phyloP scores from a whole-genome alignment of 1,139 yeast genomes.

The Suhomyces chickasaworum region DNA sequence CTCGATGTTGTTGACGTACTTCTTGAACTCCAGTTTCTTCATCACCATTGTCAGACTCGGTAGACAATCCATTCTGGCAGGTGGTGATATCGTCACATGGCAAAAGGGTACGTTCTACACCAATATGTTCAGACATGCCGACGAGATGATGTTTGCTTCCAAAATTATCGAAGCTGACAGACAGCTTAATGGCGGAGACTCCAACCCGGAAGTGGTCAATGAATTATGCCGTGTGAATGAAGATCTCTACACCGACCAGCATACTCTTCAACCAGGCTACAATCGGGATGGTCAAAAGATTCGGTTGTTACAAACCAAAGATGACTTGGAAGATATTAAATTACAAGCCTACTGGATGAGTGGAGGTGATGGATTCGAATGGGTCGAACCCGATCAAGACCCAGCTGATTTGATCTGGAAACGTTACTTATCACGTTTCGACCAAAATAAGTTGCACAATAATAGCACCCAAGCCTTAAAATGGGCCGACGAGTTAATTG shows the following conservation, averaged over 20 bases:
- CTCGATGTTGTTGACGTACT: constrained; percentile 64
- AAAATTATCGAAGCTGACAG: constrained; percentile 68
- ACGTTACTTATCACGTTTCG: constrained; percentile 30
- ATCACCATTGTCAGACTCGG: constrained; percentile 62
- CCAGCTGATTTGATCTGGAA: constrained; percentile 70
- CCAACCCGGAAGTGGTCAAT: constrained; percentile 36
- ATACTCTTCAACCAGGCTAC: constrained; percentile 36
- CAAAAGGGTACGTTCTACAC: constrained; percentile 65
- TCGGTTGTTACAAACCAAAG: constrained; percentile 43
- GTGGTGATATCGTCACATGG: constrained; percentile 64
- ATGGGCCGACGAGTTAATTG: constrained; percentile 28
- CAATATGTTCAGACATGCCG: constrained; percentile 67
- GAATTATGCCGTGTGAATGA: constrained; percentile 42
- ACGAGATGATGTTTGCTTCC: constrained; percentile 68
- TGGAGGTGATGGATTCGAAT: constrained; percentile 75
- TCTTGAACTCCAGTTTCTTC: constrained; percentile 62
- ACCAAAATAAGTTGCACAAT: constrained; percentile 21
- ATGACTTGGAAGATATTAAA: constrained; percentile 54
- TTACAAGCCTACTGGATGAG: constrained; percentile 77
- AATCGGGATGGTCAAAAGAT: constrained; percentile 44
- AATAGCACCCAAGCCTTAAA: constrained; percentile 17
- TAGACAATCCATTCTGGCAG: constrained; percentile 45
- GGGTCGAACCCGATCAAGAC: constrained; percentile 82
- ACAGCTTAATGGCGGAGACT: constrained; percentile 44
- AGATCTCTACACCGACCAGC: constrained; percentile 27